Evolutionary conservation across 305 asterid species (phyloP).

Genomic region (Rubia peregrina): DNA sequence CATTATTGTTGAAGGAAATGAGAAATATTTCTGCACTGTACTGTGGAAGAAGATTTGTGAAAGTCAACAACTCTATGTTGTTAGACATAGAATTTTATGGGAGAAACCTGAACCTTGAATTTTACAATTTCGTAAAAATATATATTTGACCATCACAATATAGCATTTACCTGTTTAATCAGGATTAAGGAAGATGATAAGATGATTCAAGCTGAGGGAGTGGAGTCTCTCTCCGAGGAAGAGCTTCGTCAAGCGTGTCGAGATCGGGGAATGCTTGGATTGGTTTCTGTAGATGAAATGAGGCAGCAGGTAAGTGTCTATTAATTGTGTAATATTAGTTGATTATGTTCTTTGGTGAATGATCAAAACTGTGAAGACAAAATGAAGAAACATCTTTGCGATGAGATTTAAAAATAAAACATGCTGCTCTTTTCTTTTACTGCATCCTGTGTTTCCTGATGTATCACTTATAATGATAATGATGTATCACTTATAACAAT

Average conservation of each 20-base stretch:
- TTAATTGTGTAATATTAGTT: not conserved
- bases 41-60: not conserved
- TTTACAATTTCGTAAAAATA: not conserved
- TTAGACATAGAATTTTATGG: not conserved
- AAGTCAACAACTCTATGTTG: not conserved
- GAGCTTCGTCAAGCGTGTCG: constrained; percentile 97
- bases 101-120: not conserved
- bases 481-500: not conserved
- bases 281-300: constrained; percentile 90
- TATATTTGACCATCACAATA: constrained; percentile 15
- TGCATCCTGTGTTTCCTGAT: not conserved
- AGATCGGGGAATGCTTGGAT: constrained; percentile 92
- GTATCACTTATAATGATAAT: too few species aligned
- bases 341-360: not conserved
- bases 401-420: not conserved
- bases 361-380: not conserved
- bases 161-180: constrained; percentile 20
- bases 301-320: constrained; percentile 58
- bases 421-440: not conserved
- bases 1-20: not conserved
- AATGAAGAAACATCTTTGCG: not conserved
- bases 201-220: constrained; percentile 92
- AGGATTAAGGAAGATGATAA: constrained; percentile 90
- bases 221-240: constrained; percentile 86
- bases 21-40: constrained; percentile 1